These are phyloP conservation scores for Volvox africanus DNA, from an alignment of 139 green algal genomes.

Conservation along the genomic window DNA sequence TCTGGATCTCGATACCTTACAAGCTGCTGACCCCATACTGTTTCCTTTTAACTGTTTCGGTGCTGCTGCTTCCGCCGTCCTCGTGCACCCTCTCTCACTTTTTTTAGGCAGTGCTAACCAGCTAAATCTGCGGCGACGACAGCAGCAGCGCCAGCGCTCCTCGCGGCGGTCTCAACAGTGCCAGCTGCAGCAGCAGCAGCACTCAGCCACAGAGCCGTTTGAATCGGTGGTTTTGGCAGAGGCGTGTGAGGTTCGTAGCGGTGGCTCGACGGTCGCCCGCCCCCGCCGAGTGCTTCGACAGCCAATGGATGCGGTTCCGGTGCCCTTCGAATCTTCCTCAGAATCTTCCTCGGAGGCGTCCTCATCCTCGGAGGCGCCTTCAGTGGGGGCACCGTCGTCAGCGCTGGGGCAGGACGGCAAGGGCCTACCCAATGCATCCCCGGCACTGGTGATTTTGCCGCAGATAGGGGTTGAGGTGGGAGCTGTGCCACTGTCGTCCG, in stretches of 20 bases:
- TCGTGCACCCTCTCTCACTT: too few species aligned
- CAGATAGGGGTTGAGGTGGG: not conserved
- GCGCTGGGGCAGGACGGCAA: not conserved
- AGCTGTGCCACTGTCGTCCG: not conserved
- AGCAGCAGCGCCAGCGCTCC: not conserved
- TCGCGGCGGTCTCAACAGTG: not conserved
- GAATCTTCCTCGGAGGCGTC: not conserved
- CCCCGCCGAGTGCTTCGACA: slow-evolving; percentile 8
- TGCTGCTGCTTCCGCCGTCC: too few species aligned
- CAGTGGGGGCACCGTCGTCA: not conserved
- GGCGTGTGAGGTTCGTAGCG: slow-evolving; percentile 29
- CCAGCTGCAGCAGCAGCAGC: slow-evolving; percentile 1
- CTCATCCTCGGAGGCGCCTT: too few species aligned
- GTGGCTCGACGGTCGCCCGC: not conserved
- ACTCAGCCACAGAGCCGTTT: not conserved
- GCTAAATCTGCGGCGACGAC: not conserved
- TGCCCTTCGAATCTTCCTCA: not conserved
- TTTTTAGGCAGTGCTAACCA: not conserved
- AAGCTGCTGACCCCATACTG: too few species aligned
- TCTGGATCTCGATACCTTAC: too few species aligned
- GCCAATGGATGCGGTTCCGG: not conserved
- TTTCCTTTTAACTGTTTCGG: too few species aligned
- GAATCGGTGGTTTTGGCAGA: slow-evolving; percentile 9
- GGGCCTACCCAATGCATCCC: not conserved
- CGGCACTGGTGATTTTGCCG: not conserved